A percentile compares a stretch with the other conserved stretches of the same genome.
Evolutionary conservation across 306 rosid genomes (phyloP).

Genomic region (Prosopis cineraria): DNA sequence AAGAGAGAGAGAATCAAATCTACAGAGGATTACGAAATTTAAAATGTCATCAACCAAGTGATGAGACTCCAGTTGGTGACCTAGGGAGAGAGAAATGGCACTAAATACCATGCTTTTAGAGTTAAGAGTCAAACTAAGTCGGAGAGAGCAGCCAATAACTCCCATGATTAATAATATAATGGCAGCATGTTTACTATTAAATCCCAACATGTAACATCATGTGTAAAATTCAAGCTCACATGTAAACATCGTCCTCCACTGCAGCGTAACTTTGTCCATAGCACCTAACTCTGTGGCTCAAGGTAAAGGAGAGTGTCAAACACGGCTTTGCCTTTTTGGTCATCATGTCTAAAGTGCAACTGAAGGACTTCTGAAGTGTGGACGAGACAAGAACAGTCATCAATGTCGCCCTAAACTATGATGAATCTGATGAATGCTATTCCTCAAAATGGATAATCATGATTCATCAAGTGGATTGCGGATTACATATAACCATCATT

Average conservation of each 20-base stretch:
- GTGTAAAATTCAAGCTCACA: constrained; percentile 24
- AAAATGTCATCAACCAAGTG: constrained; percentile 1
- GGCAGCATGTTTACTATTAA: not conserved
- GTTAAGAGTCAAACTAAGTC: constrained; percentile 44
- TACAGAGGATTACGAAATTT: not conserved
- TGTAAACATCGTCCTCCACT: constrained; percentile 22
- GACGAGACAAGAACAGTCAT: not conserved
- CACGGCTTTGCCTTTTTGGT: constrained; percentile 34
- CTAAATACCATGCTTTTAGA: constrained; percentile 22
- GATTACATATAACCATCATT: not conserved
- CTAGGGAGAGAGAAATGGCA: not conserved
- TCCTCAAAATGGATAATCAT: not conserved
- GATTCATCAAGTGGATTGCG: not conserved
- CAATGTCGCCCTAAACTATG: not conserved
- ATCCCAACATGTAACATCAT: constrained; percentile 20
- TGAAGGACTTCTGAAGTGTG: not conserved
- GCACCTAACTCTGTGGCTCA: constrained; percentile 7
- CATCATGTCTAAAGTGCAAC: not conserved
- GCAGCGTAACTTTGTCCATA: constrained; percentile 12
- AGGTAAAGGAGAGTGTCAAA: constrained; percentile 38
- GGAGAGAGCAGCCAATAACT: constrained; percentile 14
- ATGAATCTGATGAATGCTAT: not conserved
- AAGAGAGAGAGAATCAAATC: not conserved
- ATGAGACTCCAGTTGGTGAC: constrained; percentile 26
- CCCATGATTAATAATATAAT: constrained; percentile 37